Evolutionary conservation across 2,329 filamentous ascomycete genomes (phyloP).

Genomic region (Pseudogymnoascus sp.): DNA sequence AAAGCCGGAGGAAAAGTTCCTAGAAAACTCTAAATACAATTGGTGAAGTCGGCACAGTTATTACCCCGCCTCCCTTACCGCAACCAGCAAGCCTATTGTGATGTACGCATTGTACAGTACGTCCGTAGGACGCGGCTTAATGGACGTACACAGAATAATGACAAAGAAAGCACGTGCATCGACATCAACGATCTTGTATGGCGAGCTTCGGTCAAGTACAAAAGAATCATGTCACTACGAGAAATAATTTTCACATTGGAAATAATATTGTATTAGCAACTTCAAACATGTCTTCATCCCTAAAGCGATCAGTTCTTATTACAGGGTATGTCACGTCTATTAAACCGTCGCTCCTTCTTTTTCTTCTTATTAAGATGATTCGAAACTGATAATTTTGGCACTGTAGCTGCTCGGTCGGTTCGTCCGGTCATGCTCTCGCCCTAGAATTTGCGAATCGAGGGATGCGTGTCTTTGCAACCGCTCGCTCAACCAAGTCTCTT

Average conservation of each 20-base stretch:
- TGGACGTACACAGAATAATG: neutral
- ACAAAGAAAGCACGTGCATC: neutral
- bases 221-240: neutral
- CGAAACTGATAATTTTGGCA: constrained; percentile 7
- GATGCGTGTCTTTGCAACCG: constrained; percentile 17
- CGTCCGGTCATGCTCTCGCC: constrained; percentile 17
- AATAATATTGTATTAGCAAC: neutral
- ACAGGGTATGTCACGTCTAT: constrained; percentile 11
- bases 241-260: neutral
- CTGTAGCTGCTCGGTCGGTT: constrained; percentile 14
- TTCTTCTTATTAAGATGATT: neutral
- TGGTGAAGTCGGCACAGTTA: neutral
- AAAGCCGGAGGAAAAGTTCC: neutral
- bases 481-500: constrained; percentile 14
- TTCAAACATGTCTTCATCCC: neutral
- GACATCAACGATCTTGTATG: neutral
- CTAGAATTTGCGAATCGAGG: constrained; percentile 14
- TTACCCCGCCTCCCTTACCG: neutral
- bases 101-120: neutral
- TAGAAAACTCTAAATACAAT: neutral
- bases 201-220: neutral
- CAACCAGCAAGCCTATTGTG: neutral
- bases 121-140: neutral
- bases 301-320: constrained; percentile 14
- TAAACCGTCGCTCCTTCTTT: neutral